Base-by-base conservation (phyloP, 192 early-diverging fungal genomes). In the Kappamyces sp. region DNA sequence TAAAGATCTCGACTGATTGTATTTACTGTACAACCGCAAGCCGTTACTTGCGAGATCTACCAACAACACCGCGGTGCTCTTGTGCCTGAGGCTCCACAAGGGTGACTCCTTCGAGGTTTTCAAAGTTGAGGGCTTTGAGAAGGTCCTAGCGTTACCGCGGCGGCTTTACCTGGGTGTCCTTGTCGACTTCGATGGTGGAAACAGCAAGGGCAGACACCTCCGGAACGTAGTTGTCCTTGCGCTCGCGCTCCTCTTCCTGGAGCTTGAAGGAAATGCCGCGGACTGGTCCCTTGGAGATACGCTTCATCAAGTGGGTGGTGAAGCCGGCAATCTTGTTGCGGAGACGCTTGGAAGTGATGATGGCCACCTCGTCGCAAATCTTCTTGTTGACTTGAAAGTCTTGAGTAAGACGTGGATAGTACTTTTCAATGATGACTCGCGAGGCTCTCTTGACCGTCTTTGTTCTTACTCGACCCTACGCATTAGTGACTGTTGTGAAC, bases 351-450 rank as follows among this genome's bases (percentile, higher is more conserved):
- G 91, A 89, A 62, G 91, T 76, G 66, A 99, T 95, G 73, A 96
- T 91, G 66, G 96, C 92, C 57, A 97, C 94, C 80, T 97, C 94
- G 75, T 90, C 88, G 64, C 79, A 78, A 70, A 97, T 94, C 77
- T 89, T 91, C 93, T 99, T 99, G 91, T 99, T 99, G 84, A 91
- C 94, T 80, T 99, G 93, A 88, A 99, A 99, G 71, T 99, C 96
- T 50, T 93, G 79, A 63, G 94, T 97, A 62, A 99, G 88, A 69
- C 91, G 81, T 59, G 96, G 94, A 81, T 99, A 99, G 88, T 99
- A 99, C 88, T 99, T 99, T 83, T 99, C 96, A 75, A 99, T 99
- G 74, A 99, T 83, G 75, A 97, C 92, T 72, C 94, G 86, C 70
- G 96, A 95, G 69, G 94, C 96, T 88, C 91, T 96, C 90, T 99